Evolutionary conservation across 352 stramenopile species (phyloP).

Genomic region (Phytophthora idaei): DNA sequence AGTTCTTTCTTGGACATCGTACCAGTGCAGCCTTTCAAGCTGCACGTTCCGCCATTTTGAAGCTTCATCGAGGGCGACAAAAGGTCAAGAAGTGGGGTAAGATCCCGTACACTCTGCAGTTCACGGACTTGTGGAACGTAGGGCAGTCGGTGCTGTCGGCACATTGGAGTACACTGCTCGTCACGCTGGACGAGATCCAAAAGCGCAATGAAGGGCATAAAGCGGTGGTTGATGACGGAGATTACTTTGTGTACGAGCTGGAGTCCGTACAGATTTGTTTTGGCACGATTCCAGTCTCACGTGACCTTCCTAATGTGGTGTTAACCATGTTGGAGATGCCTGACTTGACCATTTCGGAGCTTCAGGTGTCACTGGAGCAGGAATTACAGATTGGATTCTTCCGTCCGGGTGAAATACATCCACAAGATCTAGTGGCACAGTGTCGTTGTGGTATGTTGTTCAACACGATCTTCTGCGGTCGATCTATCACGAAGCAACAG

Average conservation of each 20-base stretch:
- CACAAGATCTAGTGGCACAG: constrained; percentile 15
- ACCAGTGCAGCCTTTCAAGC: constrained; percentile 28
- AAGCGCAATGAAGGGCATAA: constrained; percentile 18
- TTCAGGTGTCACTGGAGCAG: constrained; percentile 37
- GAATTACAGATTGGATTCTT: constrained; percentile 12
- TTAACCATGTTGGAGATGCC: constrained; percentile 23
- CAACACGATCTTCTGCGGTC: constrained; percentile 31
- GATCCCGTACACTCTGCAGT: constrained; percentile 33
- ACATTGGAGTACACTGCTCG: constrained; percentile 29
- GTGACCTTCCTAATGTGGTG: constrained; percentile 20
- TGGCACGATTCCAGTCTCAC: constrained; percentile 29
- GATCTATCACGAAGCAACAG: too few relatives aligned
- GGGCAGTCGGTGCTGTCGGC: constrained; percentile 25
- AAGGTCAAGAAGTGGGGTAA: constrained; percentile 5
- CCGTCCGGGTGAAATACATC: constrained; percentile 12
- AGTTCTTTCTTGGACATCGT: constrained; percentile 26
- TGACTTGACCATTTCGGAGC: constrained; percentile 29
- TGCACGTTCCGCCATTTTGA: constrained; percentile 28
- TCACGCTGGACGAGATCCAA: constrained; percentile 32
- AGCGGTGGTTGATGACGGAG: constrained; percentile 15
- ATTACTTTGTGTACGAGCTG: constrained; percentile 39
- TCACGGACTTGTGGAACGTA: constrained; percentile 30
- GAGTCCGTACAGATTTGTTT: constrained; percentile 42
- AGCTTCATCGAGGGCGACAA: constrained; percentile 5
- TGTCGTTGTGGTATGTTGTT: constrained; percentile 29